Evolutionary conservation across 2,329 filamentous ascomycete species (phyloP).

Genomic region (Penicillium frequentans): DNA sequence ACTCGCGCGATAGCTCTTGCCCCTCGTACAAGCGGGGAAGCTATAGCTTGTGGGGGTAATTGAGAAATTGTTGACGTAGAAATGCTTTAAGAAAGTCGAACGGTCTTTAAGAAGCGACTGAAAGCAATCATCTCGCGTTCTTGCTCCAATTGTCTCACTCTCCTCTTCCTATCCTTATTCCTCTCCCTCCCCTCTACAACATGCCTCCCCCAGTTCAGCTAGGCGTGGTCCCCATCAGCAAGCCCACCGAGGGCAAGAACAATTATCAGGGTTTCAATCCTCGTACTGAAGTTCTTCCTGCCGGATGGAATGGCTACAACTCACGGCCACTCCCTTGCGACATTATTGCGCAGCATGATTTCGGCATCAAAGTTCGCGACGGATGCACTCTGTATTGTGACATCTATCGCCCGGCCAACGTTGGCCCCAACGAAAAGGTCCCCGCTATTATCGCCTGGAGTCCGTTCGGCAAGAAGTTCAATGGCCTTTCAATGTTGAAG

Average conservation of each 20-base stretch:
- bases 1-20: neutral
- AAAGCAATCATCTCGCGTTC: neutral
- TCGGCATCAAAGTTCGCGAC: neutral
- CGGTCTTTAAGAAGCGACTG: neutral
- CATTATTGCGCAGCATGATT: neutral
- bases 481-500: neutral
- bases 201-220: neutral
- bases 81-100: neutral
- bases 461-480: conserved; percentile 4
- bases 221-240: neutral
- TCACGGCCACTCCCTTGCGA: neutral
- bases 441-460: conserved; percentile 3
- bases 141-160: neutral
- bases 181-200: neutral
- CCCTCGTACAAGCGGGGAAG: neutral
- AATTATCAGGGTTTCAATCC: neutral
- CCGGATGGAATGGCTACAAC: neutral
- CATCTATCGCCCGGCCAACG: neutral
- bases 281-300: neutral
- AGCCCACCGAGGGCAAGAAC: neutral
- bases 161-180: neutral
- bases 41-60: neutral
- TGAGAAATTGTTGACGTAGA: neutral
- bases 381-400: neutral
- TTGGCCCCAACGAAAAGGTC: neutral